Base-by-base conservation (phyloP, 805 yeast genomes). In the Pichia gijzeniarum region DNA sequence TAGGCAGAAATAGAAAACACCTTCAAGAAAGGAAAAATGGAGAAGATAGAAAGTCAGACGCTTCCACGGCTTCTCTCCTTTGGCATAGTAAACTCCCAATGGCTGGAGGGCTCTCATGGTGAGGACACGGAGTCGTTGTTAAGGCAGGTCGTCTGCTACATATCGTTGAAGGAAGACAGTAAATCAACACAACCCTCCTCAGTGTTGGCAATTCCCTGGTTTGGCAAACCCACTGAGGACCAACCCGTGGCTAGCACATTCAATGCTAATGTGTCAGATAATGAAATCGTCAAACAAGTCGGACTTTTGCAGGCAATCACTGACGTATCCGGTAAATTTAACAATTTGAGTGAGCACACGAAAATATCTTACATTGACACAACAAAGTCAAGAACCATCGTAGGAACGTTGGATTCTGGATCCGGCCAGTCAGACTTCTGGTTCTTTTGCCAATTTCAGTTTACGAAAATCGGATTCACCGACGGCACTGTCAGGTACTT, bases 311-410 rank as follows among this genome's bases (percentile, higher is more conserved):
- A 56, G 37, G 67, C 65, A 5, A 48, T 63, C 10, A 43, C 41
- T 17, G 59, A 52, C n/a, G 53, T 63, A 34, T 48, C 66, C 4
- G 40, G 36, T 10, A 56, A 56, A 30, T 63, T 63, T 35, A 35
- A 51, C 19, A 22, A 31, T 10, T 10, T 22, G 7, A 31, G 25
- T 3, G 19, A 39, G 18, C 12, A n/a, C 10, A 41, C 40, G 9
- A 31, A 20, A 8, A 19, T 48, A 6, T 41, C 28, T 4, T 38
- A 50, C 39, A 54, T 69, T 16, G 70, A 67, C 27, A 65, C 73
- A 5, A 60, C 56, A 40, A 54, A 56, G 34, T 51, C 68, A 3
- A 43, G 71, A 13, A 58, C 63, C 1, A 51, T 69, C 10, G 52
- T 60, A 14, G 61, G 64, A 3, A 45, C 63, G 31, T 59, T 21